These are phyloP conservation scores for Paulinella micropora DNA, from an alignment of 78 protist genomes.

Conservation along the genomic window DNA sequence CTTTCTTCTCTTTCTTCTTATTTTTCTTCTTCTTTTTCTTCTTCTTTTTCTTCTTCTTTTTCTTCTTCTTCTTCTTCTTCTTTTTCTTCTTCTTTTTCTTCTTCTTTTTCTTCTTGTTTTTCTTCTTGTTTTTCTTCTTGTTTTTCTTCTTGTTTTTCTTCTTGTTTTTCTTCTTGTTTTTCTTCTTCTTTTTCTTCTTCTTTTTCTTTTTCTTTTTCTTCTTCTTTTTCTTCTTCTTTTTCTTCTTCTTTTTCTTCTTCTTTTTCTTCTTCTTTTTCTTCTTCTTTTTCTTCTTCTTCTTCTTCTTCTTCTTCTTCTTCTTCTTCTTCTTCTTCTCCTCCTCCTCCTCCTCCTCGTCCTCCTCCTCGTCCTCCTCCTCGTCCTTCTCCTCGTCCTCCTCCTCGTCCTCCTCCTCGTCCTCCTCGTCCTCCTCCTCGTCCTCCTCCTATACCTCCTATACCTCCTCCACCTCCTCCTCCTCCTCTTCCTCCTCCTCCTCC, in stretches of 20 bases:
- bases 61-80: background rate
- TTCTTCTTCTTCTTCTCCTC: background rate
- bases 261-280: background rate
- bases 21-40: background rate
- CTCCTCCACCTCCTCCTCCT: slow-evolving; percentile 4
- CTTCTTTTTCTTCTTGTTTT: too few relatives aligned
- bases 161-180: too few relatives aligned
- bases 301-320: background rate
- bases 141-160: too few relatives aligned
- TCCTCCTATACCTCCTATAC: too few relatives aligned
- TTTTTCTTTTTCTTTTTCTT: background rate
- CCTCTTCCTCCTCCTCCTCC: background rate
- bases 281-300: background rate
- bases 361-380: too few relatives aligned
- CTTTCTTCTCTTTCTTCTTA: background rate
- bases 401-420: background rate
- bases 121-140: too few relatives aligned
- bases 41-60: background rate
- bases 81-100: background rate
- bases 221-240: background rate
- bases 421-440: background rate
- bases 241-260: background rate
- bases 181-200: too few relatives aligned
- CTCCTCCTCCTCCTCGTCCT: background rate
- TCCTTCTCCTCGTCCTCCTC: too few relatives aligned